Percentiles rank a stretch among this genome's conserved stretches.
Conservation (phyloP, 202 grass and related monocot genomes). For the Panicum virgatum region DNA sequence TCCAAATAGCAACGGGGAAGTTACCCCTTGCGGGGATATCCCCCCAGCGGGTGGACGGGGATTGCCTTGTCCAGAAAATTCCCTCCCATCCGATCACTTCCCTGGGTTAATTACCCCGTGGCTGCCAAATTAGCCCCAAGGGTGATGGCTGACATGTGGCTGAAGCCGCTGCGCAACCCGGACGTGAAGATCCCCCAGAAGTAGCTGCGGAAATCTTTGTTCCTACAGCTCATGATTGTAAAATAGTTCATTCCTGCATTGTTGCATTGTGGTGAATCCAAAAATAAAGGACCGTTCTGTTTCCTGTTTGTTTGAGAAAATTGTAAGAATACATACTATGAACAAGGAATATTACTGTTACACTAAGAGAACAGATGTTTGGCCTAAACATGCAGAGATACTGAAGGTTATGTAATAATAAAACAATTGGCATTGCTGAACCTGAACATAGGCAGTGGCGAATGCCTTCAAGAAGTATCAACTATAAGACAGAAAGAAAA, state of each 20-base stretch:
- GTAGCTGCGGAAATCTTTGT: constrained; percentile 9
- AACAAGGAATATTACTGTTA: neutral
- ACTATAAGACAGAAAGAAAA: neutral
- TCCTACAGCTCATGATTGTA: neutral
- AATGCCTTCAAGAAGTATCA: neutral
- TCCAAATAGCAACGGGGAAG: no score
- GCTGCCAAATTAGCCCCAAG: no score
- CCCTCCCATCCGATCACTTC: no score
- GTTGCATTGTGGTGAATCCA: neutral
- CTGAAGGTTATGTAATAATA: neutral
- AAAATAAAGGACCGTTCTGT: neutral
- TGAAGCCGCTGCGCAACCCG: constrained; percentile 83
- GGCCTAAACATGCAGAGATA: neutral
- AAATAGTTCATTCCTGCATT: constrained; percentile 7
- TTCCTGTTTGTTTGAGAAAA: neutral
- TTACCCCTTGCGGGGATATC: no score
- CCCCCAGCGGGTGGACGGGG: no score
- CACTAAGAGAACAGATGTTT: neutral
- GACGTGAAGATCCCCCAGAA: constrained; percentile 62
- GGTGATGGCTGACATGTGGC: constrained; percentile 97
- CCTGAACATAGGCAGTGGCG: neutral
- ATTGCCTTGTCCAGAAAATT: no score
- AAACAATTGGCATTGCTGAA: neutral
- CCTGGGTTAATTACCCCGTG: no score
- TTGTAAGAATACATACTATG: constrained; percentile 7